These are phyloP conservation scores for Eimeria sp. DNA, from an alignment of 169 alveolate species.

Conservation along the genomic window DNA sequence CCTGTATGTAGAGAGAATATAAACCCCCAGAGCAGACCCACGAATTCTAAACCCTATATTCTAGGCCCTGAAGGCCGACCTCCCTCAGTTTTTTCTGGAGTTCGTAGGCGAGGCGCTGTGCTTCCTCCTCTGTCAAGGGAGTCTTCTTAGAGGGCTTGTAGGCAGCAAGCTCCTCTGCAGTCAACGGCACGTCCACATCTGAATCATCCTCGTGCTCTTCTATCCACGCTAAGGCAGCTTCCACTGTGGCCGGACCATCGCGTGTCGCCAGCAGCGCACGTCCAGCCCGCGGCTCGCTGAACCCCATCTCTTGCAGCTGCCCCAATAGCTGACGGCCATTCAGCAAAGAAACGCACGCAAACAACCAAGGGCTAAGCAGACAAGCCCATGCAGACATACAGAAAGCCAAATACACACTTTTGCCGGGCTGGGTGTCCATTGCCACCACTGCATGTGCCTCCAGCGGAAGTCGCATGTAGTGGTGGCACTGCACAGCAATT, in stretches of 20 bases:
- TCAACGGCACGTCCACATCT: slow-evolving; percentile 75
- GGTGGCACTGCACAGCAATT: background rate
- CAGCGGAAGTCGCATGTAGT: background rate
- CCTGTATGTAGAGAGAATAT: background rate
- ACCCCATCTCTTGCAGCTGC: slow-evolving; percentile 83
- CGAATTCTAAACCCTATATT: background rate
- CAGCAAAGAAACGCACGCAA: background rate
- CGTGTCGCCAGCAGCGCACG: slow-evolving; percentile 81
- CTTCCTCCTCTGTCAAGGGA: slow-evolving; percentile 84
- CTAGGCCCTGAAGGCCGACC: background rate
- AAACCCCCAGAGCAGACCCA: background rate
- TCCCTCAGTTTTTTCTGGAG: slow-evolving; percentile 84
- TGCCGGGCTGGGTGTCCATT: no score
- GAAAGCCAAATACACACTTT: background rate
- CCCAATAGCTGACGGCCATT: slow-evolving; percentile 37
- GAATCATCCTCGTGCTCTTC: slow-evolving; percentile 79
- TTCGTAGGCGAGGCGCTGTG: slow-evolving; percentile 83
- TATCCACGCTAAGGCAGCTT: slow-evolving; percentile 83
- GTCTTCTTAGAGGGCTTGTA: slow-evolving; percentile 59
- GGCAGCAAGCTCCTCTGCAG: slow-evolving; percentile 61
- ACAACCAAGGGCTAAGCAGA: background rate
- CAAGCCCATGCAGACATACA: background rate
- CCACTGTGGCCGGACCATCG: slow-evolving; percentile 72
- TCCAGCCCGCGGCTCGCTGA: slow-evolving; percentile 82
- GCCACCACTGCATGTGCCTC: background rate